phyloP scores from a whole-genome alignment of 2,329 filamentous ascomycete genomes.

The Zarea fungicola region DNA sequence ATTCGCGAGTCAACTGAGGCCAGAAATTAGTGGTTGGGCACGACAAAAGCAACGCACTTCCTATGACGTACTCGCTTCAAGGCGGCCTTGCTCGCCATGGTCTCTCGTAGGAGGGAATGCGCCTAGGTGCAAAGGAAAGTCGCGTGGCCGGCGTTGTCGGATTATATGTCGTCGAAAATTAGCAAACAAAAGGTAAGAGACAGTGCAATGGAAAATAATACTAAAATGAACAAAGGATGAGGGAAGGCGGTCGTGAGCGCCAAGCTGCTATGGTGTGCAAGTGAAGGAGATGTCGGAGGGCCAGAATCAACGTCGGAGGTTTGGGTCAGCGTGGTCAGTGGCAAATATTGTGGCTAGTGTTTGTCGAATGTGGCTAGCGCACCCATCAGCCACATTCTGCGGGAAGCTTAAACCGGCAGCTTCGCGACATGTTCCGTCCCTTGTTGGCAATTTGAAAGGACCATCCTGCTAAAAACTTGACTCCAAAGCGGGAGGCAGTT shows the following conservation, averaged over 20 bases:
- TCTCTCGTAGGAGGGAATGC: constrained; percentile 10
- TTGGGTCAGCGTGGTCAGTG: constrained; percentile 12
- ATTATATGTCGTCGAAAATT: not conserved
- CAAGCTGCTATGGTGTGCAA: not conserved
- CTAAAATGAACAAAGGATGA: not conserved
- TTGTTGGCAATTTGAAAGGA: not conserved
- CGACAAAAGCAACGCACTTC: not conserved
- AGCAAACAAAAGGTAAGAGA: not conserved
- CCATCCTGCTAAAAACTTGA: not conserved
- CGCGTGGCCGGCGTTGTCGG: constrained; percentile 7
- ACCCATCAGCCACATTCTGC: constrained; percentile 8
- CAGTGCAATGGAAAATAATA: not conserved
- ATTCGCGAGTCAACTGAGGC: constrained; percentile 54
- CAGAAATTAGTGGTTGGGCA: constrained; percentile 19
- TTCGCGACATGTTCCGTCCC: constrained; percentile 6
- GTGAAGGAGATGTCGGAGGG: not conserved
- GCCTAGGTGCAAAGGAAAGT: constrained; percentile 4
- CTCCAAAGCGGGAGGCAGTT: too few species aligned
- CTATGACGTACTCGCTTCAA: constrained; percentile 58
- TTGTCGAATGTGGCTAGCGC: not conserved
- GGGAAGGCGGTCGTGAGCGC: not conserved
- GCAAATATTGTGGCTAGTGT: constrained; percentile 7
- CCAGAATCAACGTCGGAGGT: not conserved
- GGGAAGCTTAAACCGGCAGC: constrained; percentile 7
- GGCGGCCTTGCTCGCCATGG: constrained; percentile 67